These are phyloP conservation scores for Lactarius psammicola DNA, from an alignment of 768 basidiomycete genomes.

Conservation along the genomic window DNA sequence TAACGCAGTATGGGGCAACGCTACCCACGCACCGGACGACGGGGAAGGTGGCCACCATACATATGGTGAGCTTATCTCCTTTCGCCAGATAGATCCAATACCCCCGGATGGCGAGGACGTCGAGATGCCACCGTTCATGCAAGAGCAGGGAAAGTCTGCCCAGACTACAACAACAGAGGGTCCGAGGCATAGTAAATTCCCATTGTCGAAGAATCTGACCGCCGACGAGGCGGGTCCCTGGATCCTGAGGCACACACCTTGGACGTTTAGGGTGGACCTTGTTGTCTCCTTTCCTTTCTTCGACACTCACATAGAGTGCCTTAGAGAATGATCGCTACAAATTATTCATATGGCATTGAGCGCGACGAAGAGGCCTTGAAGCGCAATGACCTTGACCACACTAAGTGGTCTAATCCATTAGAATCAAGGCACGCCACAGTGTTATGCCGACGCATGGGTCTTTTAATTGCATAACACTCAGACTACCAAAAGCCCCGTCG, in stretches of 20 bases:
- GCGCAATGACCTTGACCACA: constrained; percentile 67
- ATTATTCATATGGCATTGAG: constrained; percentile 91
- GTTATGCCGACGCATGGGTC: not conserved
- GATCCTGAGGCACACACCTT: constrained; percentile 80
- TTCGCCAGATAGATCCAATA: constrained; percentile 44
- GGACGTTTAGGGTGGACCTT: constrained; percentile 66
- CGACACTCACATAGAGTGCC: not conserved
- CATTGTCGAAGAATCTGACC: constrained; percentile 63
- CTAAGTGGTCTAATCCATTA: constrained; percentile 91
- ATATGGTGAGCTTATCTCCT: constrained; percentile 82
- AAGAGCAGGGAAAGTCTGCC: constrained; percentile 14
- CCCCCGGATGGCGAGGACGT: constrained; percentile 27
- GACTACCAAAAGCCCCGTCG: constrained; percentile 84
- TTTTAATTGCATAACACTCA: constrained; percentile 33
- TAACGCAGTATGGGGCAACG: constrained; percentile 78
- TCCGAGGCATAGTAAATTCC: constrained; percentile 8
- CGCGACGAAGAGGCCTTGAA: constrained; percentile 61
- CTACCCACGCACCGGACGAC: constrained; percentile 79
- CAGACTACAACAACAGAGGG: constrained; percentile 7
- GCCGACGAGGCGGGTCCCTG: constrained; percentile 70
- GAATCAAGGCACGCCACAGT: constrained; percentile 54
- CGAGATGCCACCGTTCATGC: constrained; percentile 17
- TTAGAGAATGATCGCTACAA: constrained; percentile 77
- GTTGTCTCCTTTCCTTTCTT: not conserved
- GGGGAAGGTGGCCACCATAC: constrained; percentile 49